Base-by-base conservation (phyloP, 331 rosid species). In the Telfairia occidentalis region DNA sequence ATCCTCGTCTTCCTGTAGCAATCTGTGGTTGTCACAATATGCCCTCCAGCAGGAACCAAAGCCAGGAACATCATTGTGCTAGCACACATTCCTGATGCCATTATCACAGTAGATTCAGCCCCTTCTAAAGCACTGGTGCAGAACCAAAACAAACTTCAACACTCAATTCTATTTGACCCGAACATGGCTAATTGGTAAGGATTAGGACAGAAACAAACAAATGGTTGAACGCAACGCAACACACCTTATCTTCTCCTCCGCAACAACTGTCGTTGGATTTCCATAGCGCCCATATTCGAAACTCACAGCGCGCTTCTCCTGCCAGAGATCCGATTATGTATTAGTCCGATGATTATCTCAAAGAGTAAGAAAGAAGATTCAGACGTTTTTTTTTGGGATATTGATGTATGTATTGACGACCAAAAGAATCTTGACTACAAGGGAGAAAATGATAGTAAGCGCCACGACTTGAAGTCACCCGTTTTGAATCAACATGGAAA, bases 201-300 rank as follows among this genome's bases (percentile, higher is more conserved):
- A 40, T 42, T 23, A 26, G 13, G 59, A 40, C 7, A 10, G 18
- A 64, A 26, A 15, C 12, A 29, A 23, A 71, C 29, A 52, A 28
- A 26, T 32, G 59, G 29, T n/a, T 38, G 60, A 60, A 35, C 37
- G 53, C 80, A 30, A 80, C n/a, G n/a, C n/a, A n/a, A n/a, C n/a
- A n/a, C n/a, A 92, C 98, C 98, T 94, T 82, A 94, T 87, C 89
- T 94, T 94, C 86, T 89, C 91, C 88, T 94, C 98, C 5, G 81
- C 73, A 81, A 94, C 98, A 43, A 86, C 90, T 0, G 97, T 94
- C 0, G 98, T 94, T 0, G 97, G 98, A 80, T 91, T 94, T 59
- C 98, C 98, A 81, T 94, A 94, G 55, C 98, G 96, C 54, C 97
- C 98, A 26, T 94, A 94, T 74, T 94, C 98, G 72, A 88, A 94